phyloP scores from a whole-genome alignment of 306 rosid species.

The Vigna angularis region DNA sequence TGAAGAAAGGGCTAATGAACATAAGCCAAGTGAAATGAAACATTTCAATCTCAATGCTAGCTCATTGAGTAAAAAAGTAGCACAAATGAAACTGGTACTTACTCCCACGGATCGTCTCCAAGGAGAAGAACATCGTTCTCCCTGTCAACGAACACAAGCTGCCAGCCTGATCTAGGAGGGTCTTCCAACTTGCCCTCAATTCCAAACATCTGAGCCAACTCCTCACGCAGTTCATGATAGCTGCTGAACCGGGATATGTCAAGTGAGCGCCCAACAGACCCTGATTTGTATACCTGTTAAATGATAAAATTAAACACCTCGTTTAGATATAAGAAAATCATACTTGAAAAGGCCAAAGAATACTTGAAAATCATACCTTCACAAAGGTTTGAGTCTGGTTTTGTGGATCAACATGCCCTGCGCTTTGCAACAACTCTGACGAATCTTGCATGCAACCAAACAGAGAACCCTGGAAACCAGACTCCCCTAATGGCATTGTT shows the following conservation, averaged over 20 bases:
- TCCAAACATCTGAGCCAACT: constrained; percentile 91
- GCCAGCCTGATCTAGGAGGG: constrained; percentile 99
- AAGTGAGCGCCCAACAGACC: constrained; percentile 90
- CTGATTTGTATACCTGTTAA: constrained; percentile 81
- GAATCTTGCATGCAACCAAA: constrained; percentile 78
- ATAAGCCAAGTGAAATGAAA: background rate
- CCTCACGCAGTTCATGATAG: constrained; percentile 93
- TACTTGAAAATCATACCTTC: constrained; percentile 59
- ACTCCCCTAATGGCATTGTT: constrained; percentile 72
- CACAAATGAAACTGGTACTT: constrained; percentile 51
- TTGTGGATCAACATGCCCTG: constrained; percentile 77
- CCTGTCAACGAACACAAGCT: constrained; percentile 99
- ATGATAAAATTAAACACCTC: constrained; percentile 42
- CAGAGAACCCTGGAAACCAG: constrained; percentile 78
- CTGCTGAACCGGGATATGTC: constrained; percentile 95
- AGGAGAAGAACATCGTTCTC: constrained; percentile 96
- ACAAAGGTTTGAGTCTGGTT: constrained; percentile 76
- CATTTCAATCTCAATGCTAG: background rate
- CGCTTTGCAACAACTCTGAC: constrained; percentile 68
- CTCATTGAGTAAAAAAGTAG: constrained; percentile 1
- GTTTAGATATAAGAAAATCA: constrained; percentile 12
- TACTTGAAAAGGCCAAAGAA: constrained; percentile 13
- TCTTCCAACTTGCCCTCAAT: constrained; percentile 94
- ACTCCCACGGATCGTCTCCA: constrained; percentile 99
- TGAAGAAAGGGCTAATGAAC: constrained; percentile 8